Percentiles rank a stretch among this genome's conserved stretches.
Evolutionary conservation across 2,329 filamentous ascomycete species (phyloP).

Genomic region (Dactylellina parvicollis): DNA sequence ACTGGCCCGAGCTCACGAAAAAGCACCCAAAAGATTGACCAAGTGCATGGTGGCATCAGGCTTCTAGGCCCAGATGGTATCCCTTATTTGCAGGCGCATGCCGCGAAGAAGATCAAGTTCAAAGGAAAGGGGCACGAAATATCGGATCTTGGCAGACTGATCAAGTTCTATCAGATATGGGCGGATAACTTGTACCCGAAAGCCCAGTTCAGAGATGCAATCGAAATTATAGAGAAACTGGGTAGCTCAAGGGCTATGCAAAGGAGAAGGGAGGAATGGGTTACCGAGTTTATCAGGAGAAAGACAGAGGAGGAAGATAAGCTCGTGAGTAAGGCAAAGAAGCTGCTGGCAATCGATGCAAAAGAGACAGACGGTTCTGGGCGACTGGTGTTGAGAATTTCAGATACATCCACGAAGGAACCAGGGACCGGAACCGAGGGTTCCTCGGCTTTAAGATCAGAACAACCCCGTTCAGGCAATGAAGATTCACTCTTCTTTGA

Average conservation of each 20-base stretch:
- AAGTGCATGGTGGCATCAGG: constrained; percentile 62
- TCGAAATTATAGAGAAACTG: constrained; percentile 89
- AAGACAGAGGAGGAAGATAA: constrained; percentile 60
- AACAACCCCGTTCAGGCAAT: constrained; percentile 14
- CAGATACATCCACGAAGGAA: constrained; percentile 60
- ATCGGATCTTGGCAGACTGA: constrained; percentile 76
- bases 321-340: constrained; percentile 31
- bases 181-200: constrained; percentile 95
- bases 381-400: constrained; percentile 60
- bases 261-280: constrained; percentile 55
- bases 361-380: constrained; percentile 45
- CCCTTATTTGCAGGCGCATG: constrained; percentile 78
- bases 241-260: constrained; percentile 80
- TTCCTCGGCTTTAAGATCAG: not conserved
- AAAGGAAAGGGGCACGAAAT: constrained; percentile 96
- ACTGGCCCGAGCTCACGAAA: not conserved
- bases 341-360: constrained; percentile 53
- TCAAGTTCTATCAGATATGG: constrained; percentile 95
- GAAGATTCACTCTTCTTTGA: constrained; percentile 51
- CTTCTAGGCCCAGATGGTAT: constrained; percentile 86
- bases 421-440: not conserved
- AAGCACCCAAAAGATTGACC: not conserved
- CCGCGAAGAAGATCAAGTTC: constrained; percentile 76
- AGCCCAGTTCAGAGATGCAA: constrained; percentile 88
- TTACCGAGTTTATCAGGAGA: constrained; percentile 42